phyloP scores from a whole-genome alignment of 164 flowering plant species.

The grape (Vitis vinifera) region ASM3070453v1 NC_081823.1:3131501-3132000 shows the following conservation, averaged over 20 bases:
- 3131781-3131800: conserved; percentile 84
- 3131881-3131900: conserved; percentile 2
- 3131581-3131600: background rate
- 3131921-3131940: background rate
- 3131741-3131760: conserved; percentile 75
- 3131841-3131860: conserved; percentile 88
- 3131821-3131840: conserved; percentile 74
- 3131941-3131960: background rate
- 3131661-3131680: background rate
- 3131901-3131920: background rate
- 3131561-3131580: background rate
- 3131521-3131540: background rate
- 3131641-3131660: background rate
- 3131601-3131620: background rate
- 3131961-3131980: background rate
- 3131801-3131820: conserved; percentile 96
- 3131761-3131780: conserved; percentile 80
- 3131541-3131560: background rate
- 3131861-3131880: conserved; percentile 57
- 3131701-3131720: background rate
- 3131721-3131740: conserved; percentile 50
- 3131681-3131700: background rate
- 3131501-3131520: background rate
- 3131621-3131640: background rate
- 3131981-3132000: background rate